A percentile compares a stretch with the other conserved stretches of the same genome.
phyloP scores from a whole-genome alignment of 2,329 filamentous ascomycete genomes.

The Colletotrichum spinosum region DNA sequence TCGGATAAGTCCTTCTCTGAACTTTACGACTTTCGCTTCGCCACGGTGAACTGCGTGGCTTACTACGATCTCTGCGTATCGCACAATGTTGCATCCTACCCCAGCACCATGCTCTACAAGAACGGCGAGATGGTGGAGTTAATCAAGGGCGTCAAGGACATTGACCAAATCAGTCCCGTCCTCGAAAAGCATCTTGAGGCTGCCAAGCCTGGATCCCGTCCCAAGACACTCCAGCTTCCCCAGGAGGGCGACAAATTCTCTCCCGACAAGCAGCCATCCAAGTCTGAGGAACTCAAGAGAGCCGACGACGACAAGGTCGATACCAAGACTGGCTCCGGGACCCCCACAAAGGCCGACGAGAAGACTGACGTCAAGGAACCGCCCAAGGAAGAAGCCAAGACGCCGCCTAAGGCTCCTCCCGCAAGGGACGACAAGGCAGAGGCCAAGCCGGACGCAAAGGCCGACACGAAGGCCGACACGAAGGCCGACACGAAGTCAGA shows the following conservation, averaged over 20 bases:
- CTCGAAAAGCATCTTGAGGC: slow-evolving; percentile 83
- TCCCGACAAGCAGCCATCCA: slow-evolving; percentile 46
- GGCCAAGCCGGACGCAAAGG: slow-evolving; percentile 46
- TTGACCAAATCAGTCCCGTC: slow-evolving; percentile 74
- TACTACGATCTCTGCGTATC: slow-evolving; percentile 81
- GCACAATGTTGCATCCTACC: slow-evolving; percentile 76
- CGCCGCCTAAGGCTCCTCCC: slow-evolving; percentile 28
- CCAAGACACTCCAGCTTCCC: slow-evolving; percentile 75
- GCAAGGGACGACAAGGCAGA: slow-evolving; percentile 45
- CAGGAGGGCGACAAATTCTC: slow-evolving; percentile 71
- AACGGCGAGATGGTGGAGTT: slow-evolving; percentile 76
- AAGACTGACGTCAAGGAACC: slow-evolving; percentile 45
- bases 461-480: slow-evolving; percentile 40
- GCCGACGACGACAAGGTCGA: slow-evolving; percentile 39
- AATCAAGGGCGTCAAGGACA: slow-evolving; percentile 74
- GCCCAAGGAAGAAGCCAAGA: slow-evolving; percentile 39
- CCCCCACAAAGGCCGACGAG: slow-evolving; percentile 44
- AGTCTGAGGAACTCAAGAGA: slow-evolving; percentile 42
- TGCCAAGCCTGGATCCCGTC: slow-evolving; percentile 83
- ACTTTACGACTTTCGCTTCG: slow-evolving; percentile 93
- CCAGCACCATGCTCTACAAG: slow-evolving; percentile 83
- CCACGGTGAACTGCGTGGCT: slow-evolving; percentile 84
- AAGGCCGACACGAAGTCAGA: slow-evolving; percentile 35
- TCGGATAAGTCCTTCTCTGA: slow-evolving; percentile 73
- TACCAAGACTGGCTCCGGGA: slow-evolving; percentile 38